A percentile compares a stretch with the other conserved stretches of the same genome.
phyloP scores from a whole-genome alignment of 106 monocot genomes.

The Iris macrosiphon region DNA sequence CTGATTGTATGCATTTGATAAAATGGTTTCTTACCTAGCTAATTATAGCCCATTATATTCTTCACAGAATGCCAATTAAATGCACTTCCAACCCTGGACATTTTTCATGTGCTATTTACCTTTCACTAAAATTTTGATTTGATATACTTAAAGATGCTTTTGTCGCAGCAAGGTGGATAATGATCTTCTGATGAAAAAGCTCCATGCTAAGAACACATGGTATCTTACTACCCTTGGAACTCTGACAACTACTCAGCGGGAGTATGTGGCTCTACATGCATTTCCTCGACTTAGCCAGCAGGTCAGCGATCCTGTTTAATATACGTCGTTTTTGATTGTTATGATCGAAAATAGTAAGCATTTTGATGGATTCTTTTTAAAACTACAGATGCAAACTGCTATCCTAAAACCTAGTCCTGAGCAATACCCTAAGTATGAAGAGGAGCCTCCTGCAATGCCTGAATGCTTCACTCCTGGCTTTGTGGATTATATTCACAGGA shows the following conservation, averaged over 20 bases:
- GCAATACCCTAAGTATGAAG: slow-evolving; percentile 90
- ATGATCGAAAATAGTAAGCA: background rate
- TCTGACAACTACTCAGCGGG: slow-evolving; percentile 91
- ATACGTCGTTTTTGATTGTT: background rate
- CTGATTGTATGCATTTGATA: too few species aligned
- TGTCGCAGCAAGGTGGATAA: slow-evolving; percentile 51
- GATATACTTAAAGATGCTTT: background rate
- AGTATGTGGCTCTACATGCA: slow-evolving; percentile 86
- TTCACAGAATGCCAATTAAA: too few species aligned
- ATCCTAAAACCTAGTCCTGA: slow-evolving; percentile 93
- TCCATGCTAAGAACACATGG: slow-evolving; percentile 71
- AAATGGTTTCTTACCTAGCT: too few species aligned
- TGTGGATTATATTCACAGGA: slow-evolving; percentile 72
- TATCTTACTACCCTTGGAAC: slow-evolving; percentile 90
- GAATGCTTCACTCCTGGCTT: slow-evolving; percentile 96
- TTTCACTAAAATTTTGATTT: background rate
- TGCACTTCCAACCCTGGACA: too few species aligned
- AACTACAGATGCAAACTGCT: slow-evolving; percentile 89
- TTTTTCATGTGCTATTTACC: too few species aligned
- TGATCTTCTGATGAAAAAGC: slow-evolving; percentile 62
- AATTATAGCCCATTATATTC: too few species aligned
- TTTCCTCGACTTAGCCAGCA: slow-evolving; percentile 85
- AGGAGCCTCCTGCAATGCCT: slow-evolving; percentile 81
- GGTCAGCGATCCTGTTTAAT: slow-evolving; percentile 22
- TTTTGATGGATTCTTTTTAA: background rate